Base-by-base conservation (phyloP, 805 yeast species). In the Candida verbasci region DNA sequence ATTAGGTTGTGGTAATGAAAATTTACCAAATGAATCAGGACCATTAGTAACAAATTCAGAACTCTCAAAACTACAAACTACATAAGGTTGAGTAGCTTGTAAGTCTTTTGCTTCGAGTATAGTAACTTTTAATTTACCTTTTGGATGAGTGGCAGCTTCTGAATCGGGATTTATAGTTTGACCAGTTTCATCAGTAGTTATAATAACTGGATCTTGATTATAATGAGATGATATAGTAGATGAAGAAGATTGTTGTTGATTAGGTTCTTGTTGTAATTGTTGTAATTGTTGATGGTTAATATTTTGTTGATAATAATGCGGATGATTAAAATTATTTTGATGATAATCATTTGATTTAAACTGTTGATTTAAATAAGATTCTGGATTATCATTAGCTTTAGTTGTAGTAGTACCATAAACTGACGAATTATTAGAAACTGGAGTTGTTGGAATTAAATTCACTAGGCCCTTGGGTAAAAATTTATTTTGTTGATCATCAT, bases 51-150 rank as follows among this genome's bases (percentile, higher is more conserved):
- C 88, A 46, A 81, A 85, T 62, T 93, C 97, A 1, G 94, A 82
- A 43, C 91, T 82, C 56, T 87, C 95, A 65, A 85, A 88, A 9
- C 95, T 83, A 59, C 94, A 86, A 24, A 88, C 96, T 14, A 86
- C 95, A 57, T 88, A 83, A 3, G 96, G 96, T 47, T 76, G 84
- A 3, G 91, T 70, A 55, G 52, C 67, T 27, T 70, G 61, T 23
- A 80, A 75, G 47, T 80, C 81, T 40, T 70, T 74, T 2, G 96
- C 97, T 58, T 86, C 91, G 18, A 84, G 65, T 42, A 91, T 86
- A 23, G 77, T 78, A 32, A 93, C 88, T 50, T 79, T 78, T 35
- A 91, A 71, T 56, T 84, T 85, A 30, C 97, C 97, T 53, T 84
- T 76, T 28, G 93, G 89, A 34, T 65, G 70, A 12, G 60, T 44